These are phyloP conservation scores for Eucalyptus polyanthemos DNA, from an alignment of 345 rosid genomes.

Conservation along the genomic window DNA sequence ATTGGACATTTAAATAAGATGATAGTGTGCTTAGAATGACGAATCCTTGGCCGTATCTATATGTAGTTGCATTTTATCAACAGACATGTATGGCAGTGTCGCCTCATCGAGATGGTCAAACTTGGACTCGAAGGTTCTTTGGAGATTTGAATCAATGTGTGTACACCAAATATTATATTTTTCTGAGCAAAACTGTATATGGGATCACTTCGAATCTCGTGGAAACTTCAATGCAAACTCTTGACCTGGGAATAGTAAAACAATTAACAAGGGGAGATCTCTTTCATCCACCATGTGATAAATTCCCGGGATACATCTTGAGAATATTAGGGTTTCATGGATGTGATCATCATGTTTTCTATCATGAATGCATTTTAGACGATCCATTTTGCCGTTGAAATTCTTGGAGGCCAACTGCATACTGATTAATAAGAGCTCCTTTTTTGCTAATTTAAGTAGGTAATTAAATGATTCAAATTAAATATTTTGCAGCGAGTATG, in stretches of 20 bases:
- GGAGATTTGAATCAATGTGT: not conserved
- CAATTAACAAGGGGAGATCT: not conserved
- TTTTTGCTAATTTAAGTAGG: not conserved
- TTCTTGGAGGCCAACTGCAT: not conserved
- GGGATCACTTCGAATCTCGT: not conserved
- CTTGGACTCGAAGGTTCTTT: not conserved
- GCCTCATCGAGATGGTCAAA: not conserved
- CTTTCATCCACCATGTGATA: not conserved
- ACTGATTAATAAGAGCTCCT: not conserved
- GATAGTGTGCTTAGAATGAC: not conserved
- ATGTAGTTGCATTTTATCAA: not conserved
- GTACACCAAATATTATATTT: not conserved
- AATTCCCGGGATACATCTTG: not conserved
- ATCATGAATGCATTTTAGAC: not conserved
- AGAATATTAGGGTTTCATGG: not conserved
- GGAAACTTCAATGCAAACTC: not conserved
- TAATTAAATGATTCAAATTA: not conserved
- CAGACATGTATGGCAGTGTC: not conserved
- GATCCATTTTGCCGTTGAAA: not conserved
- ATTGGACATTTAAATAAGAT: not conserved
- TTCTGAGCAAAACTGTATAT: not conserved
- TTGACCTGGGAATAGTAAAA: not conserved
- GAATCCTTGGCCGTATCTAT: too few relatives aligned
- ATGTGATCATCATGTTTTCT: not conserved
- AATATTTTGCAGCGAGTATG: not conserved